Evolutionary conservation across 1,284 basidiomycete species (phyloP).

Genomic region (Cutaneotrichosporon arboriforme): DNA sequence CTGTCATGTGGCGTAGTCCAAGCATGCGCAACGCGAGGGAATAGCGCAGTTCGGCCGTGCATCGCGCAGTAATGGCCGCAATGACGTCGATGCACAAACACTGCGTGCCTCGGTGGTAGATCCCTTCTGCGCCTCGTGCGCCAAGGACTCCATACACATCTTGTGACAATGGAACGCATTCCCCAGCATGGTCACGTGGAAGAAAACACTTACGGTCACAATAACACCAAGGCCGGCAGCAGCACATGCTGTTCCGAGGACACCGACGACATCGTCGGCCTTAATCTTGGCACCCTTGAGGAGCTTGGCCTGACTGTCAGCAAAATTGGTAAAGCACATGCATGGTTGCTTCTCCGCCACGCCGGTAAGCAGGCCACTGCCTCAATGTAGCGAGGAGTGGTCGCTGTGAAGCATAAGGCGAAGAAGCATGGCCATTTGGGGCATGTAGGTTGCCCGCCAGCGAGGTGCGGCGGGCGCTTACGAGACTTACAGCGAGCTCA

Average conservation of each 20-base stretch:
- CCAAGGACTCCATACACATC: too few relatives aligned
- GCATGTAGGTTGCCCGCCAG: too few relatives aligned
- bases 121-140: too few relatives aligned
- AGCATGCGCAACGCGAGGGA: too few relatives aligned
- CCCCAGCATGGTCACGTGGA: neutral
- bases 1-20: too few relatives aligned
- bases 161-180: too few relatives aligned
- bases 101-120: neutral
- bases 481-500: slow-evolving; percentile 1
- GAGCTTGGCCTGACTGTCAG: slow-evolving; percentile 1
- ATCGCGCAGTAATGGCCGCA: too few relatives aligned
- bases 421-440: neutral
- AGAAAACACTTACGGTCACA: slow-evolving; percentile 6
- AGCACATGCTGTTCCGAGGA: slow-evolving; percentile 4
- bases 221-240: slow-evolving; percentile 14
- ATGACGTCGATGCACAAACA: too few relatives aligned
- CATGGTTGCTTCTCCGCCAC: neutral
- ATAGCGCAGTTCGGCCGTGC: too few relatives aligned
- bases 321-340: neutral
- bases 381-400: neutral
- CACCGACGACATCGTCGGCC: slow-evolving; percentile 13
- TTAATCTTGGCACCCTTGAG: slow-evolving; percentile 1
- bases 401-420: neutral
- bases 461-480: neutral
- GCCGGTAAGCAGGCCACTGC: neutral